A percentile compares a stretch with the other conserved stretches of the same genome.
These are phyloP conservation scores for Zygoascus hellenicus DNA, from an alignment of 1,139 yeast species.

Conservation along the genomic window DNA sequence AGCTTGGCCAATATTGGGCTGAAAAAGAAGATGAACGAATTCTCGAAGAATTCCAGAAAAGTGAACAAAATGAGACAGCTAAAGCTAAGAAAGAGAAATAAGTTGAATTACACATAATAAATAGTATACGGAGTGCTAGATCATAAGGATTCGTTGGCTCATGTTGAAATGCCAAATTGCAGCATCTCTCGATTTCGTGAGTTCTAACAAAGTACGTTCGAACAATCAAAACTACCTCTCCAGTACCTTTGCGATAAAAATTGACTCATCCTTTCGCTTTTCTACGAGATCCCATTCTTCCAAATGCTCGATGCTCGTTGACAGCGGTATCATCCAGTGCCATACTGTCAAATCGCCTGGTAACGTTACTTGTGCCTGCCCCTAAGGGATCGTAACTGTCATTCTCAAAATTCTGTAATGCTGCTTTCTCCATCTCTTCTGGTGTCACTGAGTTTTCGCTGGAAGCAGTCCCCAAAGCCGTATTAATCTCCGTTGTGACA, in stretches of 20 bases:
- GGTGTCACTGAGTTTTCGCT: background rate
- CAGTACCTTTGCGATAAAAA: too few relatives aligned
- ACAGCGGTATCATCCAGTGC: conserved; percentile 6
- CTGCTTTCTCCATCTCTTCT: conserved; percentile 1
- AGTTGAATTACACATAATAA: background rate
- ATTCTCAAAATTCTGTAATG: background rate
- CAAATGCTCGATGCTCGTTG: too few relatives aligned
- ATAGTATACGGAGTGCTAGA: background rate
- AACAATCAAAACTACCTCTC: too few relatives aligned
- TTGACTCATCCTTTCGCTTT: too few relatives aligned
- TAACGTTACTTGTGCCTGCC: background rate
- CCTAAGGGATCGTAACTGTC: conserved; percentile 7
- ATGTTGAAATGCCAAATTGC: too few relatives aligned
- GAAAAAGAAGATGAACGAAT: conserved; percentile 58
- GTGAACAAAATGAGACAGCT: conserved; percentile 23
- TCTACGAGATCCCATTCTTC: too few relatives aligned
- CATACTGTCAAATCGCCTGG: conserved; percentile 9
- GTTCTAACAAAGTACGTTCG: background rate
- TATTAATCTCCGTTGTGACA: background rate
- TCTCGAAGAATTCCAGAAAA: conserved; percentile 25
- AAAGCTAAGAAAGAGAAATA: background rate
- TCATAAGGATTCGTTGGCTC: too few relatives aligned
- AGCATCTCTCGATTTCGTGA: background rate
- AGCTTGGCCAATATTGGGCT: conserved; percentile 87
- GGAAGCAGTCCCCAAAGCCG: too few relatives aligned